A percentile compares a stretch with the other conserved stretches of the same genome.
Conservation (phyloP, 1,284 basidiomycete genomes). For the Mycosarcoma maydis region DNA sequence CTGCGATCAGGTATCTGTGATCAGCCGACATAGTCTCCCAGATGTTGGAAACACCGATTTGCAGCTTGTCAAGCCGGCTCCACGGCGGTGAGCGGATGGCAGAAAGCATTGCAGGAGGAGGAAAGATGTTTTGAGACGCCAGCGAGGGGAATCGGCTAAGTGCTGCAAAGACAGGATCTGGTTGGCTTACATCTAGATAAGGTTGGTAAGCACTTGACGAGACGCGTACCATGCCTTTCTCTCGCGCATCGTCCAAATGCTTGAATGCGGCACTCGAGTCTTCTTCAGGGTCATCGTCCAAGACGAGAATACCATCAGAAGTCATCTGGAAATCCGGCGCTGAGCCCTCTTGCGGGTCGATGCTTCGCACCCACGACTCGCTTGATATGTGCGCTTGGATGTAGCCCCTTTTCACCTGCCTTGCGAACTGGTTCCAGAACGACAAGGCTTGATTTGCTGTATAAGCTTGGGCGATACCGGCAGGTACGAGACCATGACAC, state of each 20-base stretch:
- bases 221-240: conserved; percentile 13
- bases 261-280: conserved; percentile 10
- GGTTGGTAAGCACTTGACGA: conserved; percentile 12
- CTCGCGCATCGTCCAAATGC: background rate
- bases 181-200: conserved; percentile 19
- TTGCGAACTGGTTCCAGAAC: background rate
- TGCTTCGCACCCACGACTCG: conserved; percentile 32
- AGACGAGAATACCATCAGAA: background rate
- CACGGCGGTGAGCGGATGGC: conserved; percentile 29
- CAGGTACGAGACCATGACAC: background rate
- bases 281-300: conserved; percentile 30
- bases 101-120: conserved; percentile 43
- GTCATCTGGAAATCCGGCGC: background rate
- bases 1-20: conserved; percentile 29
- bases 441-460: no score
- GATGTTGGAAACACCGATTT: conserved; percentile 29
- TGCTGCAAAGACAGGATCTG: conserved; percentile 15
- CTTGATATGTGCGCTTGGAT: conserved; percentile 26
- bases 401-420: background rate
- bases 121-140: conserved; percentile 39
- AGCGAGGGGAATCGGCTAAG: conserved; percentile 16
- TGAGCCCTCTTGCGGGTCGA: conserved; percentile 6
- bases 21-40: conserved; percentile 17
- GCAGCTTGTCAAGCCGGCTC: conserved; percentile 15
- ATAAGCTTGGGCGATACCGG: no score